Evolutionary conservation across 306 rosid genomes (phyloP), one percentile per base, ranked within the genome.

Genomic region (Cicer yamashitae): DNA sequence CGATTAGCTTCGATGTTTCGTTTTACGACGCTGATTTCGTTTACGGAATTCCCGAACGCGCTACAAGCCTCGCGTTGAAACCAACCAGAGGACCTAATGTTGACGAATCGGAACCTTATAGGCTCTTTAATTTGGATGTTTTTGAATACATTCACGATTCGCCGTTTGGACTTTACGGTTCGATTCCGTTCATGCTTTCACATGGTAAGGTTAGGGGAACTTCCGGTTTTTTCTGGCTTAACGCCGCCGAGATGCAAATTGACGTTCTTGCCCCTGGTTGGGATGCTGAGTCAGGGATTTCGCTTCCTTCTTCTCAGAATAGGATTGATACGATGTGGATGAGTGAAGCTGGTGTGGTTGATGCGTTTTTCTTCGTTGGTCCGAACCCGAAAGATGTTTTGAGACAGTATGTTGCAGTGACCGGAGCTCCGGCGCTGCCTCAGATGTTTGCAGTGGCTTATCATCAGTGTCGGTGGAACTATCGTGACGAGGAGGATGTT

Each of bases 171-270:
- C 80, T 94, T 7, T 94, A 94, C 43, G 97, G 97, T 4, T 94
- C 99, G 1, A 77, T 94, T 8, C 99, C 99, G 13, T 89, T 92
- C 76, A 94, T 94, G 99, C 52, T 94, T 79, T 89, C 99, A 0
- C 99, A 94, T 15, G 99, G 99, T 18, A 90, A 88, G 57, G 59
- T 63, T 0, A 60, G 89, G 13, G 97, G 98, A 0, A 89, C 88
- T 34, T 78, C 93, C 0, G 99, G 99, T 5, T 94, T 94, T 72
- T 92, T 90, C 84, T 94, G 99, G 97, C 76, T 94, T 77, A 94
- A 94, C 37, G 91, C 99, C 13, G 99, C 99, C 1, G 99, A 94
- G 72, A 94, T 94, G 97, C 99, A 94, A 87, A 90, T 94, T 67
- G 99, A 94, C 56, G 97, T 94, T 71, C 94, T 94, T 40, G 91